These are phyloP conservation scores for Myriosclerotinia curreyana DNA, from an alignment of 2,329 filamentous ascomycete genomes.

Conservation along the genomic window DNA sequence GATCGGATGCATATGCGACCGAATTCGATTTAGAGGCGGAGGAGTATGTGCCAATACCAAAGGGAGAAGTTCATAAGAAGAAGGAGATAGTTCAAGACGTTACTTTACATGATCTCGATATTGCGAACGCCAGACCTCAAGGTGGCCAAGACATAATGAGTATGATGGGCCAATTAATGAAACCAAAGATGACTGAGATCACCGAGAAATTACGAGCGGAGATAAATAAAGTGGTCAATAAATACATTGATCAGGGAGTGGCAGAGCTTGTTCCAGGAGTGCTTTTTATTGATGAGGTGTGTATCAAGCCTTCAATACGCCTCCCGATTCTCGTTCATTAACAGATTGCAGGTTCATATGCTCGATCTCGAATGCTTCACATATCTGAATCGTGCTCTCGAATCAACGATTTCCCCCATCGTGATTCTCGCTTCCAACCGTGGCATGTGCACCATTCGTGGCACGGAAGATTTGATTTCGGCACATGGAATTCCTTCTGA, in stretches of 20 bases:
- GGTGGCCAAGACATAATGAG: constrained; percentile 99
- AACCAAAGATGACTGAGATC: constrained; percentile 99
- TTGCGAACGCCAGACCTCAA: constrained; percentile 91
- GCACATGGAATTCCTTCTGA: constrained; percentile 94
- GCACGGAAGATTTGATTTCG: constrained; percentile 75
- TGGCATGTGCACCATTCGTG: constrained; percentile 88
- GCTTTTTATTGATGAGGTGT: constrained; percentile 96
- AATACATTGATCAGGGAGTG: constrained; percentile 97
- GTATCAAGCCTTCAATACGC: constrained; percentile 25
- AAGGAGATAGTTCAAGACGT: constrained; percentile 99
- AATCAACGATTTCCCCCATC: constrained; percentile 91
- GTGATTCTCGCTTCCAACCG: constrained; percentile 97
- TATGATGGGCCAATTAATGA: constrained; percentile 99
- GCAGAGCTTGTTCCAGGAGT: constrained; percentile 98
- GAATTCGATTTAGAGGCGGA: constrained; percentile 98
- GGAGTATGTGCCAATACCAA: constrained; percentile 97
- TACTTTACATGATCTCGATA: constrained; percentile 91
- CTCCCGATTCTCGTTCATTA: constrained; percentile 7
- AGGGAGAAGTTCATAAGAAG: constrained; percentile 99
- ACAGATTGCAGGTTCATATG: constrained; percentile 78
- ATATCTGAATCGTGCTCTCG: constrained; percentile 96
- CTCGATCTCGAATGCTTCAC: constrained; percentile 99
- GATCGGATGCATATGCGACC: constrained; percentile 94
- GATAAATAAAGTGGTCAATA: constrained; percentile 99
- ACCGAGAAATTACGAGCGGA: constrained; percentile 93